Evolutionary conservation across 345 rosid species (phyloP), one percentile per base, ranked within the genome.

Genomic region (Punica granatum): DNA sequence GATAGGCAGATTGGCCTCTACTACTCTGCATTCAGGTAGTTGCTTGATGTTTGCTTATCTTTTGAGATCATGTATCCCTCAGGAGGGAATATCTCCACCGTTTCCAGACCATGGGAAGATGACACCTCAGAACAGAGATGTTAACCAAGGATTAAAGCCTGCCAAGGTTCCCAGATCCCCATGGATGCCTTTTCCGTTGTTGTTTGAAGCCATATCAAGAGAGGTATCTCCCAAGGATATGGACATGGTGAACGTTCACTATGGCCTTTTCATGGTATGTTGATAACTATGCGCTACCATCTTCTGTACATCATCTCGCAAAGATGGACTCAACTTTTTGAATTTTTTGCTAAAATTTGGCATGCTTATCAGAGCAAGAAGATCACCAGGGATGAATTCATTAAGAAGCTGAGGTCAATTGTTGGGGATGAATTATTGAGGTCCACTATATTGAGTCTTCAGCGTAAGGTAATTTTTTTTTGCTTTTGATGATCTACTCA

Each of bases 401-500:
- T 92, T 64, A 85, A 74, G 70, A 86, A 76, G 67, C 72, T 92
- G 76, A 77, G 98, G 56, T 66, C 72, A 65, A 73, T 79, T 33
- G 96, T 92, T 16, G 98, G 97, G 46, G 97, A 92, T 79, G 69
- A 44, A 43, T 69, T 92, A 67, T 82, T 92, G 70, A 83, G 85
- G 74, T 78, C 93, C 26, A 88, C 92, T 0, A 83, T 92, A 75
- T 80, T 80, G 65, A 75, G 84, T 72, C 90, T 94, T 69, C 99
- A 86, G 30, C 65, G 83, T 81, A 81, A 82, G 89, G 94, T 86
- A 80, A 42, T 64, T 60, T 25, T 69, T 39, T 37, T 46, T 9
- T 25, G 39, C 6, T 46, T 35, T 2, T 26, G 33, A 49, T 49
- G 4, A 49, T 18, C 35, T n/a, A n/a, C n/a, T n/a, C n/a, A n/a